These are phyloP conservation scores for Penicillium expansum DNA, from an alignment of 2,329 filamentous ascomycete genomes.

Conservation along the genomic window DNA sequence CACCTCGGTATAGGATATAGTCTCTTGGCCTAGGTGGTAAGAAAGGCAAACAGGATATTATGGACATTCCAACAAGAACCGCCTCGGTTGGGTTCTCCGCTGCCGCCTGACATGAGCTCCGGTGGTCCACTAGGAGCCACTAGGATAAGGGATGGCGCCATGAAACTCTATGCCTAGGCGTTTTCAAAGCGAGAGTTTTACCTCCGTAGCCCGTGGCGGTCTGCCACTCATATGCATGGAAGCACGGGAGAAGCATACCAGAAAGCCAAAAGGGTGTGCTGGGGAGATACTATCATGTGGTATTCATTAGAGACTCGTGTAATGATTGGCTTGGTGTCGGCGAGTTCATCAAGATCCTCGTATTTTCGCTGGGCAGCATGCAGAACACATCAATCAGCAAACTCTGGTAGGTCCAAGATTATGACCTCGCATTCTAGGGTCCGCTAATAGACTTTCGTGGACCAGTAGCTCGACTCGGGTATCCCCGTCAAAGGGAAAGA, in stretches of 20 bases:
- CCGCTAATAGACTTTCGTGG: not conserved
- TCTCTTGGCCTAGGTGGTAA: not conserved
- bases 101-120: not conserved
- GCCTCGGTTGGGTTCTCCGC: not conserved
- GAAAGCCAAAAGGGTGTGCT: not conserved
- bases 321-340: not conserved
- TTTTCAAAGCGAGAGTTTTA: not conserved
- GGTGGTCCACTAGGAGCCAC: not conserved
- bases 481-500: not conserved
- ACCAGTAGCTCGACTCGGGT: not conserved
- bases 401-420: not conserved
- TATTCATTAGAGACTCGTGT: not conserved
- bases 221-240: slow-evolving; percentile 29
- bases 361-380: not conserved
- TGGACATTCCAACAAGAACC: not conserved
- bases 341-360: not conserved
- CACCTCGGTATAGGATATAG: not conserved
- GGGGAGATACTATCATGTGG: slow-evolving; percentile 1
- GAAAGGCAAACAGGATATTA: not conserved
- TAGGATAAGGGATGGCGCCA: slow-evolving; percentile 3
- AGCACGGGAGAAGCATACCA: slow-evolving; percentile 28
- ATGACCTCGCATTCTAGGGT: not conserved
- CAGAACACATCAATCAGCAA: not conserved
- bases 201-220: slow-evolving; percentile 13
- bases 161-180: not conserved